Base-by-base conservation (phyloP, 371 early-diverging fungal genomes). In the Dentiscutata heterogama region DNA sequence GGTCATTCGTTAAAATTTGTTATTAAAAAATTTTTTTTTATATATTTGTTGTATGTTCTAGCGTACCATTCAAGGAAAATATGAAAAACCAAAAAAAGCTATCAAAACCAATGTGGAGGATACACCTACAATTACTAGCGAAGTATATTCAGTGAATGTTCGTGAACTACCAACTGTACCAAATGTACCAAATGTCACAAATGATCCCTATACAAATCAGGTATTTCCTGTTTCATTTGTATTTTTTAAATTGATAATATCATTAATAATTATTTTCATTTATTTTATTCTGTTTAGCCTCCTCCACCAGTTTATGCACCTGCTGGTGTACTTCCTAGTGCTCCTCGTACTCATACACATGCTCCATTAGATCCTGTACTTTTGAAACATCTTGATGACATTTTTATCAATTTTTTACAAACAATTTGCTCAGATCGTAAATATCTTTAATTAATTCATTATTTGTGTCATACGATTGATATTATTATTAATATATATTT, bases 351-450 rank as follows among this genome's bases (percentile, higher is more conserved):
- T 25, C 88, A 88, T 80, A 84, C 90, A 83, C 86, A 90, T 85
- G 75, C 89, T 14, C 86, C 86, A 11, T 73, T 91, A 14, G 89
- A 88, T 64, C 85, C 89, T 11, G 88, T 89, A 29, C 84, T 91
- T 16, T 83, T 90, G 39, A 84, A 81, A 31, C 85, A 84, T 58
- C 84, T 92, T 53, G 91, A 92, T 83, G 89, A 88, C 71, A 85
- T 92, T 14, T 92, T 92, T 74, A 88, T 90, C 83, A 88, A 84
- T 39, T 92, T 92, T 51, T 84, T 92, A 50, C 89, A 91, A 82
- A 85, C 88, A 20, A 86, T 92, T 14, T 92, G 92, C 68, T 91
- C 92, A 2, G 86, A 92, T 77, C 84, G 91, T 91, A 91, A 83
- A 85, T 88, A 46, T 53, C 42, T 31, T 29, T 14, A 6, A 56